Percentiles rank a stretch among this genome's conserved stretches.
These are phyloP conservation scores for Sporothrix luriei DNA, from an alignment of 2,329 filamentous ascomycete genomes.

Conservation along the genomic window DNA sequence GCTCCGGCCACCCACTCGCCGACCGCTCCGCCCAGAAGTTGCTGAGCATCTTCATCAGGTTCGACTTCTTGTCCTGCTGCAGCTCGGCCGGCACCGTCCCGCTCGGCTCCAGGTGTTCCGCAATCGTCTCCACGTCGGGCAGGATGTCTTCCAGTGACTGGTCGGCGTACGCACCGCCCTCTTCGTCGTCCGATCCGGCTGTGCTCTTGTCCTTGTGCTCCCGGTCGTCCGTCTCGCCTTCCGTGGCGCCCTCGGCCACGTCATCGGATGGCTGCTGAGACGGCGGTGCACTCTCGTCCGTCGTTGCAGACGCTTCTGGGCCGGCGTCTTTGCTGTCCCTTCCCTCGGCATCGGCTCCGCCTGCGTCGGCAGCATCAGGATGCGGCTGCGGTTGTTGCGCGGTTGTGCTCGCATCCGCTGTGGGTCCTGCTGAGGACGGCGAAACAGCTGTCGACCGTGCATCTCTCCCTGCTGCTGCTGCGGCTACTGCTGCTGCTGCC, in stretches of 20 bases:
- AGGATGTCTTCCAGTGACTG: conserved; percentile 70
- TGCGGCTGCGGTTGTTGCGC: not conserved
- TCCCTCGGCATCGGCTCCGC: not conserved
- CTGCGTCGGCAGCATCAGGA: not conserved
- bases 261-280: conserved; percentile 39
- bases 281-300: conserved; percentile 29
- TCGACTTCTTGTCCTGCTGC: conserved; percentile 89
- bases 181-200: conserved; percentile 68
- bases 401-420: not conserved
- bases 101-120: conserved; percentile 63
- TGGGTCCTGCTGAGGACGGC: not conserved
- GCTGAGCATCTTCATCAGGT: conserved; percentile 90
- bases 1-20: conserved; percentile 85
- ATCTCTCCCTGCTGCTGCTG: not conserved
- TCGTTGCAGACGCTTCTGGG: not conserved
- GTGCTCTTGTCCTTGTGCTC: conserved; percentile 48
- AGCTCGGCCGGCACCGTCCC: conserved; percentile 70
- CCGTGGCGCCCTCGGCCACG: conserved; percentile 30
- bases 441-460: not conserved
- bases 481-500: not conserved
- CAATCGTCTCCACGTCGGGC: conserved; percentile 63
- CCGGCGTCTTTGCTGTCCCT: not conserved
- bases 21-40: conserved; percentile 99
- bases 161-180: conserved; percentile 71
- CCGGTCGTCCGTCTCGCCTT: conserved; percentile 47